A percentile compares a stretch with the other conserved stretches of the same genome.
Evolutionary conservation across 2,329 filamentous ascomycete species (phyloP).

Genomic region (Apiospora phragmitis): DNA sequence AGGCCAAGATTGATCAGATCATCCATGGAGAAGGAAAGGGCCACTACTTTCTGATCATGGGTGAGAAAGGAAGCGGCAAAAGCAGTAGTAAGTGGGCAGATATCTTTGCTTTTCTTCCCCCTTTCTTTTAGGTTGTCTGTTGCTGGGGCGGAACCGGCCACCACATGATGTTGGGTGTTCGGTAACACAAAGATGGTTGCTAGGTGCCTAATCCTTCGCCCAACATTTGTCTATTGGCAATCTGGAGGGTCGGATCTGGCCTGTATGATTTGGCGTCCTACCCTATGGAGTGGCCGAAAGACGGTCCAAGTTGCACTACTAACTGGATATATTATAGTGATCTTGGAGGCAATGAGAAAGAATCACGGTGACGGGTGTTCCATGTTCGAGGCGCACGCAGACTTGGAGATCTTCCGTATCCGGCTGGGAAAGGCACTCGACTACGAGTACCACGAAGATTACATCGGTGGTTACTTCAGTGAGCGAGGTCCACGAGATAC

Average conservation of each 20-base stretch:
- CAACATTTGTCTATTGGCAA: background rate
- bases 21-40: slow-evolving; percentile 71
- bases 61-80: slow-evolving; percentile 96
- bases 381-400: slow-evolving; percentile 95
- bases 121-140: background rate
- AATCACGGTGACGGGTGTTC: slow-evolving; percentile 84
- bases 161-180: too few species aligned
- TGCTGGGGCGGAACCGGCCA: background rate
- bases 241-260: background rate
- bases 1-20: slow-evolving; percentile 78
- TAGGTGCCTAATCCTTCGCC: background rate
- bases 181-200: background rate
- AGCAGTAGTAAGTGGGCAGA: slow-evolving; percentile 59
- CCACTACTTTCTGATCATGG: slow-evolving; percentile 88
- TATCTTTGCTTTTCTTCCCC: background rate
- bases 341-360: slow-evolving; percentile 87
- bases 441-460: slow-evolving; percentile 97
- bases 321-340: background rate
- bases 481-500: slow-evolving; percentile 91
- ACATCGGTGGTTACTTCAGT: slow-evolving; percentile 93
- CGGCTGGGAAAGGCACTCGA: slow-evolving; percentile 91
- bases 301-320: background rate
- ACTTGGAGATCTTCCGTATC: slow-evolving; percentile 92
- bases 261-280: background rate
- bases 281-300: slow-evolving; percentile 20